Evolutionary conservation across 768 basidiomycete species (phyloP).

Genomic region (Xerocomus potaroensis): DNA sequence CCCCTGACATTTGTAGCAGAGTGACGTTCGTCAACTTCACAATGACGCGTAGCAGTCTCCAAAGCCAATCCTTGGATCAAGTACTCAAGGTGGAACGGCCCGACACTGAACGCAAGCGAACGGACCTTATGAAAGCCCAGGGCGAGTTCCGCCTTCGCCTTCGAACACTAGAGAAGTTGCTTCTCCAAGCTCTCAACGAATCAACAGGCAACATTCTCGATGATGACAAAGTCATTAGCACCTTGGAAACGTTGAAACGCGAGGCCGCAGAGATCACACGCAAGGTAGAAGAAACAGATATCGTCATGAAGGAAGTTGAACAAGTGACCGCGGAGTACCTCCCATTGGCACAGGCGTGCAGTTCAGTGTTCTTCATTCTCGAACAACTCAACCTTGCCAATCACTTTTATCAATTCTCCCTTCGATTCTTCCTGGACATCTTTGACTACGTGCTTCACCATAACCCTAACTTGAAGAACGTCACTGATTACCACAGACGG

Average conservation of each 20-base stretch:
- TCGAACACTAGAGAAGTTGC: constrained; percentile 85
- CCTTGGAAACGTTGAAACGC: constrained; percentile 89
- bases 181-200: constrained; percentile 93
- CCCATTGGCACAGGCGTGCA: constrained; percentile 93
- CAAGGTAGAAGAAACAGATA: constrained; percentile 95
- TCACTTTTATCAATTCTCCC: constrained; percentile 98
- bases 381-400: constrained; percentile 92
- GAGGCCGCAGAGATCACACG: constrained; percentile 95
- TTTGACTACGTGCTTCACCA: constrained; percentile 92
- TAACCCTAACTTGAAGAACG: constrained; percentile 82
- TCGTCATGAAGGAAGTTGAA: constrained; percentile 95
- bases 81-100: constrained; percentile 96
- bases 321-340: constrained; percentile 93
- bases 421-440: constrained; percentile 96
- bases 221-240: constrained; percentile 97
- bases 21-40: constrained; percentile 96
- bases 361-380: constrained; percentile 93
- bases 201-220: constrained; percentile 96
- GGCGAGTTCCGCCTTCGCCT: constrained; percentile 95
- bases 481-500: constrained; percentile 68
- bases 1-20: constrained; percentile 97
- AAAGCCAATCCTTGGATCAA: constrained; percentile 96
- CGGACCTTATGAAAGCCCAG: constrained; percentile 96
- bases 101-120: constrained; percentile 91
- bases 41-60: constrained; percentile 97